Evolutionary conservation across 257 asterid genomes (phyloP).

Genomic region (Eucommia ulmoides): DNA sequence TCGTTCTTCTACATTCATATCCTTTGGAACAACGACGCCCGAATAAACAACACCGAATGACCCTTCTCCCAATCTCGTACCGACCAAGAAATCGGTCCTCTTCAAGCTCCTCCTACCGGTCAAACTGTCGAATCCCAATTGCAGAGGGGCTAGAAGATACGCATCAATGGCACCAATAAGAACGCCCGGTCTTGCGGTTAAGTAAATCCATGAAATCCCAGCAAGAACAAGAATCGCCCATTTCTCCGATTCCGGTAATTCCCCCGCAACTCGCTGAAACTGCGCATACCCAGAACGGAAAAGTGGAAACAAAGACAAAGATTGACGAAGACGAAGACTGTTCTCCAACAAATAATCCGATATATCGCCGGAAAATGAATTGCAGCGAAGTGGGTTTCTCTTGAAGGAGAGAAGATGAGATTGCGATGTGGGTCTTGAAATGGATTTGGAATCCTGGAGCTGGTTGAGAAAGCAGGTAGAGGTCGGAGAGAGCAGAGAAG

Average conservation of each 20-base stretch:
- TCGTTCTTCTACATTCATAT: slow-evolving; percentile 32
- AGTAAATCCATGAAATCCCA: slow-evolving; percentile 66
- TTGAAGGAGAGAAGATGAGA: slow-evolving; percentile 15
- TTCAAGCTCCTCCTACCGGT: slow-evolving; percentile 67
- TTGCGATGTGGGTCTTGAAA: slow-evolving; percentile 14
- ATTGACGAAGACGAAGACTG: slow-evolving; percentile 25
- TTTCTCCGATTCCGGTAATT: slow-evolving; percentile 41
- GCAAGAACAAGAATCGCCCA: slow-evolving; percentile 44
- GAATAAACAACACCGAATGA: slow-evolving; percentile 88
- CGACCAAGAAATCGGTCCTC: slow-evolving; percentile 64
- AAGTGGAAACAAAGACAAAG: slow-evolving; percentile 30
- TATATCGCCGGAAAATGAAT: slow-evolving; percentile 38
- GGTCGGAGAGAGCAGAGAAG: slow-evolving; percentile 47
- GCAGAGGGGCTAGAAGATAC: slow-evolving; percentile 72
- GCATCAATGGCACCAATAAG: slow-evolving; percentile 82
- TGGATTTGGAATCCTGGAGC: too few species aligned
- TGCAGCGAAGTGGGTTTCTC: slow-evolving; percentile 27
- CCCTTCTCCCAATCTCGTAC: slow-evolving; percentile 77
- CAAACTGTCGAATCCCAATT: slow-evolving; percentile 54
- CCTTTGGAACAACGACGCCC: slow-evolving; percentile 74
- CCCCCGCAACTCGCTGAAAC: slow-evolving; percentile 26
- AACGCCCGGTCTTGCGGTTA: slow-evolving; percentile 93
- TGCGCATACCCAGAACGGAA: slow-evolving; percentile 25
- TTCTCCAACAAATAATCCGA: slow-evolving; percentile 20
- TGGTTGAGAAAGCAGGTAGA: slow-evolving; percentile 23